Evolutionary conservation across 208 protist species (phyloP), one percentile per base, ranked within the genome.

Genomic region (Trypanosoma mega): DNA sequence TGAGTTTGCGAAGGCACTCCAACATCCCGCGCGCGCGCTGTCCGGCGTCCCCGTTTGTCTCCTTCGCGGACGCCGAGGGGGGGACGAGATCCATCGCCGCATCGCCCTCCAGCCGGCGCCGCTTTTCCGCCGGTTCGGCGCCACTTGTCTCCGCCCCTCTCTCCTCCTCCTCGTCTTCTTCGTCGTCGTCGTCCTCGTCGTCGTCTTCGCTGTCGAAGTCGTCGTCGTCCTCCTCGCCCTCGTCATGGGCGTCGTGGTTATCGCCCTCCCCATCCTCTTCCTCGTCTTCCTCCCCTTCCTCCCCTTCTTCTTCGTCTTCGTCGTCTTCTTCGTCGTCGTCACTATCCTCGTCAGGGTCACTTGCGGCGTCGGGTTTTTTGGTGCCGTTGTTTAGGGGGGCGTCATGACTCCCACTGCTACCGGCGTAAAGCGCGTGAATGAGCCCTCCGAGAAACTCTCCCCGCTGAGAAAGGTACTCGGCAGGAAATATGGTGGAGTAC

Each of bases 11-110:
- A 49, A 92, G 74, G 61, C 78, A 90, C 21, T 74, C 70, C 26
- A 60, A 68, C 88, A 95, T 95, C 21, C 59, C 84, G 37, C 76
- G 80, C 67, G 80, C 88, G 21, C 82, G 84, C 59, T 78, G 60
- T n/a, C 52, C 74, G 12, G 80, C 59, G 12, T 67, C 53, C 18
- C 55, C 57, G 30, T 68, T 34, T 18, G 54, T 56, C 34, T 59
- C 55, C n/a, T n/a, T n/a, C n/a, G n/a, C n/a, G n/a, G n/a, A n/a
- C n/a, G n/a, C n/a, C n/a, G 33, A 6, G 29, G 31, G 21, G 44
- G 21, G 50, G 8, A 39, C 6, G n/a, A 20, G 31, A 34, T 14
- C 56, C 52, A 6, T 12, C 3, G 16, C 21, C 12, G 64, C 71
- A 27, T 75, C 33, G 56, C 60, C 64, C 49, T 86, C 80, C 24